Evolutionary conservation across 768 basidiomycete species (phyloP).

Genomic region (Trametopsis cervina): DNA sequence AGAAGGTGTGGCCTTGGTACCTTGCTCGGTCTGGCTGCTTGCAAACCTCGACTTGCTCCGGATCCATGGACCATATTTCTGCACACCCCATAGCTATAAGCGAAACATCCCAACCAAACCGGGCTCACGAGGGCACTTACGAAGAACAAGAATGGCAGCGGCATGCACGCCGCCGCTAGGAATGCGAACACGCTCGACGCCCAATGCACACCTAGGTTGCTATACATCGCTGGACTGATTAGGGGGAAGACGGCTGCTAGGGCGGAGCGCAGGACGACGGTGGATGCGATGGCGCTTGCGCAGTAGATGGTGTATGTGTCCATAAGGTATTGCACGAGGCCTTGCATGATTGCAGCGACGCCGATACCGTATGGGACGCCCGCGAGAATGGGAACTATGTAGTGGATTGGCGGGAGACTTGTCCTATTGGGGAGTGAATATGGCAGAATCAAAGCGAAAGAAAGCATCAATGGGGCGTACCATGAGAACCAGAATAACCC

Average conservation of each 20-base stretch:
- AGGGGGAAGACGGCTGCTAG: constrained; percentile 61
- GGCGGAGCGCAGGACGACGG: constrained; percentile 56
- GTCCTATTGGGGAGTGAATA: constrained; percentile 31
- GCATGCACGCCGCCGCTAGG: constrained; percentile 42
- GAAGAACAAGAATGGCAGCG: constrained; percentile 50
- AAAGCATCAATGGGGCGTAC: constrained; percentile 28
- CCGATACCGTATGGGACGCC: constrained; percentile 62
- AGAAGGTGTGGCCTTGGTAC: constrained; percentile 1
- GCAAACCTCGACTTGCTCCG: constrained; percentile 40
- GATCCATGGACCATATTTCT: constrained; percentile 47
- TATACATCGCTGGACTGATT: constrained; percentile 47
- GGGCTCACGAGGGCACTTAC: constrained; percentile 27
- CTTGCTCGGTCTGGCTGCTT: constrained; percentile 27
- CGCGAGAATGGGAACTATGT: constrained; percentile 62
- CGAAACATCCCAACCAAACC: constrained; percentile 6
- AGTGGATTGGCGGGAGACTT: constrained; percentile 43
- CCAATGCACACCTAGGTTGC: constrained; percentile 45
- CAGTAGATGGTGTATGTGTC: constrained; percentile 62
- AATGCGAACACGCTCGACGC: constrained; percentile 50
- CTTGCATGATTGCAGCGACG: constrained; percentile 57
- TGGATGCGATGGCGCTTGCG: constrained; percentile 63
- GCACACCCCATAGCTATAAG: constrained; percentile 5
- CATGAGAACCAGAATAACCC: constrained; percentile 67
- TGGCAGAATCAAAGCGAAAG: not conserved
- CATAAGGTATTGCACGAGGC: constrained; percentile 65